Base-by-base conservation (phyloP, 129 eudicot genomes). In the Flaveria bidentis region DNA sequence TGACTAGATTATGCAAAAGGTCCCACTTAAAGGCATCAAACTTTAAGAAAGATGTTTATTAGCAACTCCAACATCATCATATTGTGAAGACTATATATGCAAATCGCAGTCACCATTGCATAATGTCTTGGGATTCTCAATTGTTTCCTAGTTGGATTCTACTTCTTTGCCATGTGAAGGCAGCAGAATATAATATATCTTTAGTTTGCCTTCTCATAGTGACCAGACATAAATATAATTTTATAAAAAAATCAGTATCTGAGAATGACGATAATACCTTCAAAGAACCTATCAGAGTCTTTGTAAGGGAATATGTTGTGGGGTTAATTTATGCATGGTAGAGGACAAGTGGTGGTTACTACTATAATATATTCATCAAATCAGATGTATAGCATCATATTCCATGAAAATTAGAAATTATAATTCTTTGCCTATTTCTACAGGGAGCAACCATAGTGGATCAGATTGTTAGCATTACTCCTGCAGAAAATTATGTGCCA, bases 361-460 rank as follows among this genome's bases (percentile, higher is more conserved):
- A 33, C 68, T 39, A 23, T 69, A 57, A 69, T n/a, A 20, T 36
- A 39, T 36, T 33, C 4, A 55, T 60, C 7, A 50, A 62, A 63
- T 51, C 33, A 30, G 50, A 63, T 79, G 51, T 63, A 22, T 26
- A 39, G 28, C 74, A 44, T 69, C 55, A 42, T 67, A 22, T 36
- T 14, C 28, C 9, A 45, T 41, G 57, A 69, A 44, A 56, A 20
- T 28, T 60, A 47, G 49, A 78, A 13, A 39, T 75, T 47, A 18
- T 52, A 41, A 22, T 52, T 11, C 80, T 22, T 7, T 78, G 65
- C 82, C 67, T 61, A 13, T 56, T 28, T 77, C 75, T 85, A 47
- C 90, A 94, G 99, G 99, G 99, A 71, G 99, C 99, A 68, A 89
- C 94, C 33, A 87, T 94, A n/a, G 96, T 94, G 39, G 99, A 94